Conservation (phyloP, 305 asterid species). For the Solanum aculeatissimum region DNA sequence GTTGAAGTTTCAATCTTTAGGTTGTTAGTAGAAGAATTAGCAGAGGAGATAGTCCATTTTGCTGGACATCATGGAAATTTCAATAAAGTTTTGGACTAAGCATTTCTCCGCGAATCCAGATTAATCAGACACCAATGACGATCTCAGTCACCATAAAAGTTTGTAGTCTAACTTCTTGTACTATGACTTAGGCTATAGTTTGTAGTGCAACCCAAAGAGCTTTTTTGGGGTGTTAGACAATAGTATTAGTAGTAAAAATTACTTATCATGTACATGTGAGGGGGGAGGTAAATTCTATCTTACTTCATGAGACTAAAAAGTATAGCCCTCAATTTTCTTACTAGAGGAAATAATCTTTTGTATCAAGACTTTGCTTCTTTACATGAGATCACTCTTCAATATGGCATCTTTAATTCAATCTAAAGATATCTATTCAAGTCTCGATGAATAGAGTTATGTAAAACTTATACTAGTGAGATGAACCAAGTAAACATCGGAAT, state of each 20-base stretch:
- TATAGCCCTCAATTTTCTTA: not conserved
- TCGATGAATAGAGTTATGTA: not conserved
- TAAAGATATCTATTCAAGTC: not conserved
- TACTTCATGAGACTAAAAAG: not conserved
- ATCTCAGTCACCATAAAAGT: not conserved
- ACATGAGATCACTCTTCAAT: not conserved
- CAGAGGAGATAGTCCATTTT: conserved; percentile 3
- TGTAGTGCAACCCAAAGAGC: not conserved
- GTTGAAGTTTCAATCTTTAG: conserved; percentile 8
- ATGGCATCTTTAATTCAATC: not conserved
- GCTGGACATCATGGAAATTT: not conserved
- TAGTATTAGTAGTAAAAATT: not conserved
- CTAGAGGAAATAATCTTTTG: not conserved
- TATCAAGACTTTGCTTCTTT: not conserved
- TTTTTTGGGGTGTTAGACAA: not conserved
- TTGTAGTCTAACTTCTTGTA: not conserved
- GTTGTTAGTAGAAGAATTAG: conserved; percentile 9
- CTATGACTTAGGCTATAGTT: not conserved
- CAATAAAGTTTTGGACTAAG: not conserved
- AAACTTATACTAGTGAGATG: not conserved
- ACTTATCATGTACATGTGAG: not conserved
- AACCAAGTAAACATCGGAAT: not conserved
- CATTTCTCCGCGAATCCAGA: not conserved
- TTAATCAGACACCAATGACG: not conserved
- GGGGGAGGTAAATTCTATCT: not conserved